Percentiles rank a stretch among this genome's conserved stretches.
These are phyloP conservation scores for Posidonia australis DNA, from an alignment of 106 monocot species.

Conservation along the genomic window DNA sequence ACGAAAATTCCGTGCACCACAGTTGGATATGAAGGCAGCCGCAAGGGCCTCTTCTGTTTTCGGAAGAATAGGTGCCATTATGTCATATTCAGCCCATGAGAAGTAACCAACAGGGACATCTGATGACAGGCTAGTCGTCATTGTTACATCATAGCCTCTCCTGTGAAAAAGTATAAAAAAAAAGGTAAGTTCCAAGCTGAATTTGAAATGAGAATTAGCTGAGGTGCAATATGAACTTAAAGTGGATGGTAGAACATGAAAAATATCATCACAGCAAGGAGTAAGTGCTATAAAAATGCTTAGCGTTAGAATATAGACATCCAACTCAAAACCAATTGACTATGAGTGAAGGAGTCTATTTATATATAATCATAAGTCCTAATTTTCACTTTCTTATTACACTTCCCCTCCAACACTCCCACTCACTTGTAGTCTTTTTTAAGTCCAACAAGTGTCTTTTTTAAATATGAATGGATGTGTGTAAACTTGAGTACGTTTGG, in stretches of 20 bases:
- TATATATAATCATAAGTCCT: no score
- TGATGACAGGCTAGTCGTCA: constrained; percentile 92
- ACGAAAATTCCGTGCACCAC: constrained; percentile 77
- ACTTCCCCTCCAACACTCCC: no score
- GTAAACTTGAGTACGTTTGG: no score
- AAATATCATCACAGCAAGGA: no score
- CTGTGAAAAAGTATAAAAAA: constrained; percentile 27
- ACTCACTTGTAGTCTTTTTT: no score
- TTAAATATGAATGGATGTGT: no score
- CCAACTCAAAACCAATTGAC: no score
- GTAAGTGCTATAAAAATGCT: no score
- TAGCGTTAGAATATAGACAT: no score
- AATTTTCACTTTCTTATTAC: no score
- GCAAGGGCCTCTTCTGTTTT: constrained; percentile 70
- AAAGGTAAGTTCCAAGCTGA: neutral
- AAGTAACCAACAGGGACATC: constrained; percentile 94
- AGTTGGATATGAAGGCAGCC: constrained; percentile 92
- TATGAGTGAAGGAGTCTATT: no score
- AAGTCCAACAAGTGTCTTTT: no score
- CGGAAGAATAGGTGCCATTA: constrained; percentile 68
- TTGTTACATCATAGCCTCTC: constrained; percentile 64
- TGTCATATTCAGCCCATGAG: constrained; percentile 92
- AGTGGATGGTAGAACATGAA: neutral
- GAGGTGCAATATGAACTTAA: neutral
- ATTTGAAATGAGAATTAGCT: neutral